These are phyloP conservation scores for Blastobotrys elegans DNA, from an alignment of 1,139 yeast species.

Conservation along the genomic window DNA sequence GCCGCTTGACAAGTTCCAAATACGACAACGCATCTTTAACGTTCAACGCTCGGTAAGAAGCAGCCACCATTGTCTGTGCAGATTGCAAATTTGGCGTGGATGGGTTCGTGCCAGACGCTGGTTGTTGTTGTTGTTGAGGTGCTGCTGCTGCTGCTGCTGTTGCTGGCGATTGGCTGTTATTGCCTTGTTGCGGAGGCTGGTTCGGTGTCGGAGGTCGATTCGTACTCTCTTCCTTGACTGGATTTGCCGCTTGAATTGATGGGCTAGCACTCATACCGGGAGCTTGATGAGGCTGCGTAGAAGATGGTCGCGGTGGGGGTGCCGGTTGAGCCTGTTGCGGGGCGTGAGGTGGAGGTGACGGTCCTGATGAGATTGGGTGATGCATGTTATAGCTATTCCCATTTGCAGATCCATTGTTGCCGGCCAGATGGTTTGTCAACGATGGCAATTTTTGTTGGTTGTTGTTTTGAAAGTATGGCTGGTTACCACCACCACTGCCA, in stretches of 20 bases:
- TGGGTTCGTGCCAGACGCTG: constrained; percentile 14
- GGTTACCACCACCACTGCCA: constrained; percentile 16
- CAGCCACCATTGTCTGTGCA: constrained; percentile 26
- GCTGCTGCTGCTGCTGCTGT: constrained; percentile 1
- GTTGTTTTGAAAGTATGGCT: constrained; percentile 21
- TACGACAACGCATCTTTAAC: constrained; percentile 95
- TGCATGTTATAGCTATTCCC: neutral
- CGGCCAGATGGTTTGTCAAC: constrained; percentile 38
- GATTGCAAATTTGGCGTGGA: constrained; percentile 19
- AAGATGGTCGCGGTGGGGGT: constrained; percentile 5
- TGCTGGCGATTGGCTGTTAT: neutral
- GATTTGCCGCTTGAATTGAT: too few relatives aligned
- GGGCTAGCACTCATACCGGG: neutral
- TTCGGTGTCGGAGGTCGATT: neutral
- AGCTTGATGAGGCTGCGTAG: constrained; percentile 3
- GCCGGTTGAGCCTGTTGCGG: constrained; percentile 1
- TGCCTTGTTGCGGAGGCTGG: neutral
- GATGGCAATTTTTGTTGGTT: constrained; percentile 28
- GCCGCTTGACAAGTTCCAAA: constrained; percentile 91
- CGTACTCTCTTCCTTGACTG: neutral
- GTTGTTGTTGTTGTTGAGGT: constrained; percentile 12
- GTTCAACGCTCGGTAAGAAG: constrained; percentile 77
- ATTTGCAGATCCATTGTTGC: constrained; percentile 1
- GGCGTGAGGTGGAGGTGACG: constrained; percentile 16
- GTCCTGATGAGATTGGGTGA: constrained; percentile 13